Evolutionary conservation across 176 grass and related monocot species (phyloP).

Genomic region (Panicum miliaceum): DNA sequence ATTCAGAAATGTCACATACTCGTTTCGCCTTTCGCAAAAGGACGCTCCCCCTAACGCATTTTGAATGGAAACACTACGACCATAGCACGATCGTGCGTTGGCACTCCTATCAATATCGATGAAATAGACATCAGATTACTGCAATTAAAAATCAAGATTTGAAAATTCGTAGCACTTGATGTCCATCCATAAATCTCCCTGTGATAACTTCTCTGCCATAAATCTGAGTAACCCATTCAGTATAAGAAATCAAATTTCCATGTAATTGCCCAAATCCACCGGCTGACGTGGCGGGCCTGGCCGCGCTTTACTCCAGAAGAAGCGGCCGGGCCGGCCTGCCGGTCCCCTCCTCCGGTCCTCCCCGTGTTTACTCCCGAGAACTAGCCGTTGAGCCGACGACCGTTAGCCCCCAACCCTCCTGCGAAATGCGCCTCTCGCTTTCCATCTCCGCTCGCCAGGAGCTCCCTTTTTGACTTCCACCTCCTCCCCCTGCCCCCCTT

Average conservation of each 20-base stretch:
- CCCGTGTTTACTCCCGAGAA: slow-evolving; percentile 44
- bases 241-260: neutral
- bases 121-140: neutral
- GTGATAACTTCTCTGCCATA: neutral
- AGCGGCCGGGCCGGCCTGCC: neutral
- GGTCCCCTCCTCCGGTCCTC: slow-evolving; percentile 13
- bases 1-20: too few species aligned
- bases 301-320: neutral
- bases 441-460: neutral
- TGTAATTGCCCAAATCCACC: too few species aligned
- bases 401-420: slow-evolving; percentile 27
- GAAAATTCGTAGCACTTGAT: neutral
- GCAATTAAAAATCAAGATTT: neutral
- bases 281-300: neutral
- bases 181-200: too few species aligned
- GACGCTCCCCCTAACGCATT: neutral
- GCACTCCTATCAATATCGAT: neutral
- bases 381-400: slow-evolving; percentile 59
- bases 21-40: too few species aligned
- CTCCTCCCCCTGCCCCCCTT: neutral
- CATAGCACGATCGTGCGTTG: neutral
- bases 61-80: neutral
- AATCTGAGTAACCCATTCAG: neutral
- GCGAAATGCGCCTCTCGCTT: slow-evolving; percentile 21
- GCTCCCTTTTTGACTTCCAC: slow-evolving; percentile 31